Percentiles rank a stretch among this genome's conserved stretches.
phyloP scores from a whole-genome alignment of 768 basidiomycete genomes.

The Leccinum broughii region DNA sequence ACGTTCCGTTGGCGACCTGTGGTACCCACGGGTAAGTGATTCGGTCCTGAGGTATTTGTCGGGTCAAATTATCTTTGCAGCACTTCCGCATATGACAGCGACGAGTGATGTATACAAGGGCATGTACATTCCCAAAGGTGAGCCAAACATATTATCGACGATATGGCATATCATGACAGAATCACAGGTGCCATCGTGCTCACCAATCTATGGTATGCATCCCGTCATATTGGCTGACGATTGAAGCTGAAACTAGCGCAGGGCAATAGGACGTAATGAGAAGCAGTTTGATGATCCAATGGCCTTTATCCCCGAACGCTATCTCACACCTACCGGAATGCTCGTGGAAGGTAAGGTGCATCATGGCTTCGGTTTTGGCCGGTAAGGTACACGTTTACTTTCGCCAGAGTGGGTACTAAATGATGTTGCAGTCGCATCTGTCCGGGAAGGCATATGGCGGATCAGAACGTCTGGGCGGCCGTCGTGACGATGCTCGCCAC shows the following conservation, averaged over 20 bases:
- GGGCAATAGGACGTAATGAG: conserved; percentile 52
- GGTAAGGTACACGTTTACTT: conserved; percentile 13
- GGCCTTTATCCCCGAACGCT: conserved; percentile 56
- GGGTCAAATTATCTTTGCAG: conserved; percentile 7
- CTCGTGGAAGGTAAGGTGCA: conserved; percentile 6
- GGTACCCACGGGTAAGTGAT: conserved; percentile 27
- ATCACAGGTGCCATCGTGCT: conserved; percentile 21
- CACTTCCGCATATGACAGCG: conserved; percentile 24
- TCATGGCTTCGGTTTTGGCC: conserved; percentile 27
- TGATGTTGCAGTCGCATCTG: conserved; percentile 26
- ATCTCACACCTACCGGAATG: conserved; percentile 34
- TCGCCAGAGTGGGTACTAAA: conserved; percentile 1
- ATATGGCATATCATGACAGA: not conserved
- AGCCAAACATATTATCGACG: not conserved
- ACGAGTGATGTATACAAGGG: conserved; percentile 30
- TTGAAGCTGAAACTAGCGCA: conserved; percentile 16
- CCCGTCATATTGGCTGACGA: not conserved
- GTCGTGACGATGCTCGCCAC: conserved; percentile 34
- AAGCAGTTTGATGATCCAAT: conserved; percentile 51
- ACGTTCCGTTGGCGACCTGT: conserved; percentile 33
- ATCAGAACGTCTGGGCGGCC: conserved; percentile 34
- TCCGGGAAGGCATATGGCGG: conserved; percentile 37
- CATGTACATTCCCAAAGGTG: conserved; percentile 33
- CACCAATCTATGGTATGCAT: conserved; percentile 27
- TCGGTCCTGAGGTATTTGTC: not conserved